Evolutionary conservation across 768 basidiomycete genomes (phyloP).

Genomic region (Trametes coccinea): DNA sequence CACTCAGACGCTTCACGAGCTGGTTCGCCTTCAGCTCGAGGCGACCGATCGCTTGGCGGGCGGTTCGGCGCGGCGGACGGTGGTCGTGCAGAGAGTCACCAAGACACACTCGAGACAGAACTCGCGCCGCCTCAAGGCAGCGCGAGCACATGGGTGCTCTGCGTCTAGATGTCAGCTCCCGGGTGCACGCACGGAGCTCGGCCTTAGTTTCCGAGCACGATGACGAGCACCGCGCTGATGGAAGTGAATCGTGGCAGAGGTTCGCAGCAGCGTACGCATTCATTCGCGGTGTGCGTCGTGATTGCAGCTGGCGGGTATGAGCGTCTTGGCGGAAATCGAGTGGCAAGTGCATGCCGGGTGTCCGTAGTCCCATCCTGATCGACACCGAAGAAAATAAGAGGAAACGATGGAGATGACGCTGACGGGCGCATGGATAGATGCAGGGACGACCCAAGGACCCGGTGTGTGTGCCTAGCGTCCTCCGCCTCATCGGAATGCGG

Average conservation of each 20-base stretch:
- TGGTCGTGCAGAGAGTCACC: not conserved
- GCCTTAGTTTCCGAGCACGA: not conserved
- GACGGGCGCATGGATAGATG: not conserved
- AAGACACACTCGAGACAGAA: not conserved
- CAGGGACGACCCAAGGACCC: not conserved
- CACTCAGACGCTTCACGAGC: not conserved
- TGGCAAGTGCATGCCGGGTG: not conserved
- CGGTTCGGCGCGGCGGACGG: too few species aligned
- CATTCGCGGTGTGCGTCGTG: not conserved
- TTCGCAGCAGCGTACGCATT: not conserved
- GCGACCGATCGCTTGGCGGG: too few species aligned
- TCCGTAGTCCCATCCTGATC: not conserved
- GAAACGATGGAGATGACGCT: not conserved
- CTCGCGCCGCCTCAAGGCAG: not conserved
- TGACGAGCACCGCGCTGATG: not conserved
- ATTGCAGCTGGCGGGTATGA: not conserved
- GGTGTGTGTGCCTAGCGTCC: not conserved
- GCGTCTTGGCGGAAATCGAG: not conserved
- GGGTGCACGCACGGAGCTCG: not conserved
- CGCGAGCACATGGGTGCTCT: slow-evolving; percentile 2
- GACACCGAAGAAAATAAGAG: not conserved
- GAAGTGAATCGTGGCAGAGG: slow-evolving; percentile 1
- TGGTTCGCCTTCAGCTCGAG: too few species aligned
- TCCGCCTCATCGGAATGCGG: not conserved
- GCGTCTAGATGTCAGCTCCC: not conserved